Base-by-base conservation (phyloP, 805 yeast species). In the Kuraishia molischiana region DNA sequence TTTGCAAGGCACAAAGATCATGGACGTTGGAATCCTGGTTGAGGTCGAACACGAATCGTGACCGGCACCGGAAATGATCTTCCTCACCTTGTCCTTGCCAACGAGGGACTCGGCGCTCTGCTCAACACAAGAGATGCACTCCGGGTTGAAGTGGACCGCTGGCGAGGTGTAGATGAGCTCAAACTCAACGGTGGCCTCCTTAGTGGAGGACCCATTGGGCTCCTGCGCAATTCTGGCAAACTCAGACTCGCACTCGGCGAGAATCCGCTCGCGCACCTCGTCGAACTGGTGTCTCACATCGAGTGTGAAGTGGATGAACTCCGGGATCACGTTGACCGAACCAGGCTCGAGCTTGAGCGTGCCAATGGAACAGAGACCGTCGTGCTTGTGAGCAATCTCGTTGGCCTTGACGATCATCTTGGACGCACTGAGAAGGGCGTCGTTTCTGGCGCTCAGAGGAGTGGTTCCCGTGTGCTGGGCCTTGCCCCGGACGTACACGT, bases 401-500 rank as follows among this genome's bases (percentile, higher is more conserved):
- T 76, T 69, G 10, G 78, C 74, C 34, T 61, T 65, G 10, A 64
- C 64, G 29, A 79, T 72, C 67, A 80, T 70, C 41, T 62, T 64
- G 2, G 85, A 61, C 6, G 79, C 72, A 2, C 79, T 71, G 11
- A 76, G 60, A 35, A 79, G 49, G 0, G 86, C 77, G 54, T 80
- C 87, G 18, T 71, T 63, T 48, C 87, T 66, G 36, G 72, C 62
- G 29, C 58, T 55, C 58, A 80, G 59, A 13, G 86, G 86, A 0
- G 87, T 80, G 1, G 86, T 76, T 14, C 89, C 89, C 0, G 87
- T 76, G 50, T 80, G 89, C 38, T 76, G 77, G 3, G 84, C 81
- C 45, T 66, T 69, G 32, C 89, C 89, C 8, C 49, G 59, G 18
- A 80, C 69, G n/a, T 56, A 64, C 19, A 76, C 63, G 34, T 67